phyloP scores from a whole-genome alignment of 257 asterid genomes.

The Capsicum pubescens region DNA sequence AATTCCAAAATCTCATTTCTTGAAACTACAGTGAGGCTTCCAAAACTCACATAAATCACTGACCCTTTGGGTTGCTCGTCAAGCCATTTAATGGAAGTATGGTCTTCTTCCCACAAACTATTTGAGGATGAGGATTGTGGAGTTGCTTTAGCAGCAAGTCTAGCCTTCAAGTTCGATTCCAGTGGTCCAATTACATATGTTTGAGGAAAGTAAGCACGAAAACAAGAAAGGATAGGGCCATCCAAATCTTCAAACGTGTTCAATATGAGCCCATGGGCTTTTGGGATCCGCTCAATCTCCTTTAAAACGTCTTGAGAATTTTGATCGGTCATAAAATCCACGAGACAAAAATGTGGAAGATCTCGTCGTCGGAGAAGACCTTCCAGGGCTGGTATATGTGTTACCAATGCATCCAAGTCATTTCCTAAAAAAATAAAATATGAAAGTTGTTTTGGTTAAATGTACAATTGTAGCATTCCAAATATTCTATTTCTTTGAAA shows the following conservation, averaged over 20 bases:
- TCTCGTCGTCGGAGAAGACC: constrained; percentile 42
- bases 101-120: constrained; percentile 45
- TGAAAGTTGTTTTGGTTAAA: not conserved
- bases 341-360: constrained; percentile 39
- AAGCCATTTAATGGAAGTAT: constrained; percentile 38
- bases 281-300: constrained; percentile 26
- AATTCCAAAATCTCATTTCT: constrained; percentile 36
- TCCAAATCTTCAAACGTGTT: constrained; percentile 48
- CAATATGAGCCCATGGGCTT: constrained; percentile 39
- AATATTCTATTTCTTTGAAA: not conserved
- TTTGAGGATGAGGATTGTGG: constrained; percentile 25
- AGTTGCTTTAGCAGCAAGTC: not conserved
- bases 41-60: constrained; percentile 43
- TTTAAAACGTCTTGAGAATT: not conserved
- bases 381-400: constrained; percentile 41
- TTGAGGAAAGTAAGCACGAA: constrained; percentile 36
- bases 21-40: constrained; percentile 35
- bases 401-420: constrained; percentile 20
- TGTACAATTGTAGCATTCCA: not conserved
- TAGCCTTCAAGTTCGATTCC: constrained; percentile 33
- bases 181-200: constrained; percentile 43
- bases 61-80: constrained; percentile 36
- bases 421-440: not conserved
- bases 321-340: constrained; percentile 27
- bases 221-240: constrained; percentile 30